Evolutionary conservation across 148 eudicot species (phyloP), one percentile per base, ranked within the genome.

Genomic region (Vaccinium macrocarpon): DNA sequence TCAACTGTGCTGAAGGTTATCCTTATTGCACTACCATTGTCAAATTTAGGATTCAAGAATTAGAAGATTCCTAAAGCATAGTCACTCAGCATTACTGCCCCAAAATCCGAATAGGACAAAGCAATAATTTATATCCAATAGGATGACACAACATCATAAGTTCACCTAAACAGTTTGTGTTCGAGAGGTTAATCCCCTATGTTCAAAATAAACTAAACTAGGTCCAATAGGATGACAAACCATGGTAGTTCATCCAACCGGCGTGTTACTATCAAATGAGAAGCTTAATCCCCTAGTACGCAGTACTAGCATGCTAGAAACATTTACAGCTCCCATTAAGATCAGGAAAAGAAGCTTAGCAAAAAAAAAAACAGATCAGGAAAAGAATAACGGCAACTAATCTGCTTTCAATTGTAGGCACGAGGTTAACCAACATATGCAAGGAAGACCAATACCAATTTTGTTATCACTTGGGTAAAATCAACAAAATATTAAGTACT

Each of bases 241-340:
- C 25, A 61, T 4, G 27, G 68, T 61, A n/a, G 27, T 61, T 61
- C 27, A 59, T 59, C 66, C 19, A 59, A 59, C 11, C 25, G 10
- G 10, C 13, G 2, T 25, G 19, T 78, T 52, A 27, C 62, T 52
- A 7, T 35, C 49, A 76, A n/a, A 56, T 3, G 2, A 8, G 68
- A 55, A 56, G 13, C 61, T 66, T 68, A 64, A 7, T 19, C 27
- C 68, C 2, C 12, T 2, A 19, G 68, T n/a, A 48, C 46, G 68
- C 25, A 18, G 9, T 32, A 81, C 38, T 14, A 51, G 51, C 77
- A 82, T 51, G 83, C 56, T 25, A 46, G 23, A 53, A 62, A 81
- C 57, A 81, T 64, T 81, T 56, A 48, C n/a, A 79, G 81, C 42
- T 19, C 42, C 21, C 12, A 35, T n/a, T 6, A 79, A 80, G 38